phyloP scores from a whole-genome alignment of 495 filamentous ascomycete species.

The Penicillium bovifimosum region DNA sequence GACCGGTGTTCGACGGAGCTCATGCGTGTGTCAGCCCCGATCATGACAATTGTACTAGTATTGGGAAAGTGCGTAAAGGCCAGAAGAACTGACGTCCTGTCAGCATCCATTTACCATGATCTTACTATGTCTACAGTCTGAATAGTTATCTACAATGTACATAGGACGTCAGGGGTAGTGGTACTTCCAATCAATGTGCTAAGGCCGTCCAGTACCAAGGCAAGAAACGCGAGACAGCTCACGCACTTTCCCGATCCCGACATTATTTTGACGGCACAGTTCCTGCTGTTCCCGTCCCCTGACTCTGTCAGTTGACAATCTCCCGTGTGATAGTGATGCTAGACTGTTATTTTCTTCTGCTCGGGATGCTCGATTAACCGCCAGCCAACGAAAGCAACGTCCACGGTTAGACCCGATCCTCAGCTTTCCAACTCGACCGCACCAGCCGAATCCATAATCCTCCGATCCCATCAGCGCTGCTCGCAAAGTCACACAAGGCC shows the following conservation, averaged over 20 bases:
- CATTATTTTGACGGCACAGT: neutral
- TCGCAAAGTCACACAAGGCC: slow-evolving; percentile 11
- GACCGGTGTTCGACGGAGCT: neutral
- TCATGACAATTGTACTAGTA: neutral
- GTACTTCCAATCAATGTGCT: neutral
- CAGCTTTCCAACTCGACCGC: slow-evolving; percentile 18
- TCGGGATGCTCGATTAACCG: neutral
- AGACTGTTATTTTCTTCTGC: neutral
- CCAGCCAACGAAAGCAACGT: neutral
- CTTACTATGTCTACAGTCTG: neutral
- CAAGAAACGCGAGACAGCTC: neutral
- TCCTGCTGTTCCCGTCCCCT: neutral
- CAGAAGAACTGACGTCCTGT: neutral
- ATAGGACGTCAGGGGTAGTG: neutral
- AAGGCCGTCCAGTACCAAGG: neutral
- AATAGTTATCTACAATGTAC: neutral
- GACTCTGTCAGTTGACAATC: slow-evolving; percentile 12
- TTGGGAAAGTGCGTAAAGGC: neutral
- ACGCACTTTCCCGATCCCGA: neutral
- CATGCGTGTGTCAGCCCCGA: slow-evolving; percentile 1
- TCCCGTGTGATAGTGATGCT: slow-evolving; percentile 13
- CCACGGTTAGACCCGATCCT: neutral
- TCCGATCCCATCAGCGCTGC: slow-evolving; percentile 20
- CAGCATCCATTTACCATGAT: slow-evolving; percentile 1
- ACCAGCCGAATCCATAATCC: slow-evolving; percentile 17